These are phyloP conservation scores for Claviceps fusiformis DNA, from an alignment of 2,329 filamentous ascomycete genomes.

Conservation along the genomic window DNA sequence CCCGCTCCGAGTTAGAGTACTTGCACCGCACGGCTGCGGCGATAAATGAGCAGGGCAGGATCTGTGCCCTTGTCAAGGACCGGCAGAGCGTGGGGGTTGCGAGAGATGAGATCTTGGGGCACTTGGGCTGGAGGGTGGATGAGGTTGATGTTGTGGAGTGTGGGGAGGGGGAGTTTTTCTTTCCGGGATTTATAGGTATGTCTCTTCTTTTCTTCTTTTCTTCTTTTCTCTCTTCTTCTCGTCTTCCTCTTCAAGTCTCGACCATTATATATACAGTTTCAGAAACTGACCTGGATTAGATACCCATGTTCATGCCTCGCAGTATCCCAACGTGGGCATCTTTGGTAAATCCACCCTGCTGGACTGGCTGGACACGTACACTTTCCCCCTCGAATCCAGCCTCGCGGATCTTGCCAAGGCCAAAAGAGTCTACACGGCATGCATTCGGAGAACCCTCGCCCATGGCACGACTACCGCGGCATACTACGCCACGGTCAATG, in stretches of 20 bases:
- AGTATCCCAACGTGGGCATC: slow-evolving; percentile 88
- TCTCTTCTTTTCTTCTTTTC: slow-evolving; percentile 1
- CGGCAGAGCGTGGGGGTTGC: slow-evolving; percentile 17
- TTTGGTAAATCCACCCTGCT: slow-evolving; percentile 89
- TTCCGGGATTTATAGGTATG: slow-evolving; percentile 68
- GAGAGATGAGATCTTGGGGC: slow-evolving; percentile 21
- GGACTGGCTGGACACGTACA: slow-evolving; percentile 89
- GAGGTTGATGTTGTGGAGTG: slow-evolving; percentile 24
- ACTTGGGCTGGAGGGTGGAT: slow-evolving; percentile 30
- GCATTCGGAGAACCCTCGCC: slow-evolving; percentile 66
- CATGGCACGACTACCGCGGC: slow-evolving; percentile 87
- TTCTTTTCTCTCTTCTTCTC: neutral
- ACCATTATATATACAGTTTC: no score
- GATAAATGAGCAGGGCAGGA: slow-evolving; percentile 36
- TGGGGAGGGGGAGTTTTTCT: slow-evolving; percentile 55
- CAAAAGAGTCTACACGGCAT: slow-evolving; percentile 58
- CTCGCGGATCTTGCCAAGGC: slow-evolving; percentile 52
- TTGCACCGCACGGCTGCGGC: slow-evolving; percentile 36
- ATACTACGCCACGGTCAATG: slow-evolving; percentile 89
- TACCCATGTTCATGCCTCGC: slow-evolving; percentile 87
- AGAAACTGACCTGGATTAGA: slow-evolving; percentile 35
- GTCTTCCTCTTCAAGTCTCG: no score
- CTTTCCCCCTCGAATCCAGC: slow-evolving; percentile 80
- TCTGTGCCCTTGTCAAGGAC: slow-evolving; percentile 31
- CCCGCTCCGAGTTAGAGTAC: slow-evolving; percentile 34